Evolutionary conservation across 345 rosid species (phyloP).

Genomic region (Aquilaria malaccensis): DNA sequence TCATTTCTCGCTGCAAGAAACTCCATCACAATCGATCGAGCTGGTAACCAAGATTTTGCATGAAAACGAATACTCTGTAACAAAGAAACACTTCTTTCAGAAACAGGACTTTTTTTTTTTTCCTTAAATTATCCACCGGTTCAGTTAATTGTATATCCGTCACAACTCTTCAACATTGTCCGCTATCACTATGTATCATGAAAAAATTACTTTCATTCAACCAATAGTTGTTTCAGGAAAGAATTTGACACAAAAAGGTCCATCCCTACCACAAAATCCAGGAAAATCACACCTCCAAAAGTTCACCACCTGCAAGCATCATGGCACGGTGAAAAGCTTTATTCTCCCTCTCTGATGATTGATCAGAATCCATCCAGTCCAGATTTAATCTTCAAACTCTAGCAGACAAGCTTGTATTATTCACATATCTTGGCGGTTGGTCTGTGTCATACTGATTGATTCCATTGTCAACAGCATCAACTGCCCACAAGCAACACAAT

Average conservation of each 20-base stretch:
- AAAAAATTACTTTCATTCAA: background rate
- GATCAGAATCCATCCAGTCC: conserved; percentile 83
- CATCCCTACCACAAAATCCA: background rate
- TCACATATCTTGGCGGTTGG: conserved; percentile 71
- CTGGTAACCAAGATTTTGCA: conserved; percentile 82
- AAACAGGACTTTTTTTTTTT: background rate
- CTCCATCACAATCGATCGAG: conserved; percentile 68
- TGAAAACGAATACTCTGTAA: conserved; percentile 54
- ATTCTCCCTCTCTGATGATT: conserved; percentile 67
- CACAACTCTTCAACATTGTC: background rate
- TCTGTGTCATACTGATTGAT: conserved; percentile 66
- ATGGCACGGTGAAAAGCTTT: conserved; percentile 68
- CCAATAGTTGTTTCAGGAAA: background rate
- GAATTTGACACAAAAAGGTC: background rate
- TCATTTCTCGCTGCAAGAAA: conserved; percentile 46
- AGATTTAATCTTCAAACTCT: conserved; percentile 78
- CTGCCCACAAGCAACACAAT: conserved; percentile 31
- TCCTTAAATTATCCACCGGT: background rate
- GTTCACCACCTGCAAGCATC: conserved; percentile 71
- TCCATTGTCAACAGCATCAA: conserved; percentile 83
- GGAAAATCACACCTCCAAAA: conserved; percentile 46
- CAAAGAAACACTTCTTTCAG: conserved; percentile 10
- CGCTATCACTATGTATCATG: background rate
- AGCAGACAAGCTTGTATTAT: conserved; percentile 53
- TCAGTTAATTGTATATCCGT: background rate